Evolutionary conservation across 495 filamentous ascomycete genomes (phyloP), one percentile per base, ranked within the genome.

Genomic region (Penicillium simplicissimum): DNA sequence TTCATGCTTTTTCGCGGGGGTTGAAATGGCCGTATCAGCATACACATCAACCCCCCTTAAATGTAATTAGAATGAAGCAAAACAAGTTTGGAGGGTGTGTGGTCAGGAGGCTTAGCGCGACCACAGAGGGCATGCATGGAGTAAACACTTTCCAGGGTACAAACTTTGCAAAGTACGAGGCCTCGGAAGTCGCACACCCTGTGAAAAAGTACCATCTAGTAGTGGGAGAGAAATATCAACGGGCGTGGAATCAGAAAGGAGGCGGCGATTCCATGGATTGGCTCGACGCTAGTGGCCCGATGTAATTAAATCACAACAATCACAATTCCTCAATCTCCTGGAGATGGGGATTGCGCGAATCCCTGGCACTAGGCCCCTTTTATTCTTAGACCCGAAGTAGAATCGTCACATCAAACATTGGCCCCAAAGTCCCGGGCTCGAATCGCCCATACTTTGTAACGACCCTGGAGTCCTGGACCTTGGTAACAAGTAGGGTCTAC

Each of bases 291-390:
- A 68, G 63, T 66, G 55, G 14, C 57, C 40, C 61, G 64, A 65
- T 65, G 62, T 58, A 70, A 70, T 65, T 43, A 66, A 65, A 67
- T 65, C 65, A 67, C 60, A 65, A 65, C 60, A 60, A 67, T 52
- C 60, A 60, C 56, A 56, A 60, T 36, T 2, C 23, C 61, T 58
- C 40, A 51, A 51, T 61, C 57, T 56, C 59, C 35, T 61, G 43
- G 59, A 56, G 54, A 45, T 56, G 45, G 54, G 54, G 33, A 56
- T 43, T 40, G 33, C 57, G 57, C 49, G 33, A 59, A 59, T 59
- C 57, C 34, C 36, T 37, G 47, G 34, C 57, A 31, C 57, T 57
- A 57, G 37, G 40, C 48, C 15, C 37, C 36, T 52, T 34, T 28
- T 8, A 45, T 25, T 25, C 23, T 48, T 59, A 53, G 49, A 14